Conservation (phyloP, 2,329 filamentous ascomycete genomes). For the Grosmannia penicillata region DNA sequence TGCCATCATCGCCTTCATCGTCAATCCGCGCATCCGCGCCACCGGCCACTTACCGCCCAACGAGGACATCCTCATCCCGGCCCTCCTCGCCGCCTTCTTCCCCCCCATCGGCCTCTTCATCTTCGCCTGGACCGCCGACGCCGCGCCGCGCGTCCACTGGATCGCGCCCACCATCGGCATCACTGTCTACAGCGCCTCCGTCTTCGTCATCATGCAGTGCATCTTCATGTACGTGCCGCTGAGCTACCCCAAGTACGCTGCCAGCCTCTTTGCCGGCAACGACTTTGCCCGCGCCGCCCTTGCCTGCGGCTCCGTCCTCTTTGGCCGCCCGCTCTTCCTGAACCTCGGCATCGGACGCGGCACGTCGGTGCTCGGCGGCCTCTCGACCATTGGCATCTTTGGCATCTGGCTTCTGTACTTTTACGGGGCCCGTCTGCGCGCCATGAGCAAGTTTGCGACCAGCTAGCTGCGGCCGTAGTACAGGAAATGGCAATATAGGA, state of each 20-base stretch:
- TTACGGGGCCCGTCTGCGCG: slow-evolving; percentile 37
- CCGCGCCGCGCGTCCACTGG: slow-evolving; percentile 33
- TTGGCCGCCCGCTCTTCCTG: slow-evolving; percentile 41
- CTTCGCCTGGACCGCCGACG: slow-evolving; percentile 38
- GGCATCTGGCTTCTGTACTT: slow-evolving; percentile 47
- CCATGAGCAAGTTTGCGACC: slow-evolving; percentile 41
- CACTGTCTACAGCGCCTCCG: slow-evolving; percentile 33
- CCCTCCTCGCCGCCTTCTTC: slow-evolving; percentile 34
- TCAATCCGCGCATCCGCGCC: slow-evolving; percentile 33
- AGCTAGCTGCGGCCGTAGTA: not conserved
- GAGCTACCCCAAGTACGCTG: slow-evolving; percentile 40
- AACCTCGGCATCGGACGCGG: slow-evolving; percentile 45
- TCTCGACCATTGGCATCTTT: slow-evolving; percentile 37
- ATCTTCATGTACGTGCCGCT: slow-evolving; percentile 46
- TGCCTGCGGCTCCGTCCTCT: slow-evolving; percentile 45
- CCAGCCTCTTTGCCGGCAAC: slow-evolving; percentile 44
- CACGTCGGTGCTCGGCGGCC: slow-evolving; percentile 38
- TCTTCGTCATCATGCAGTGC: slow-evolving; percentile 43
- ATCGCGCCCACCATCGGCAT: slow-evolving; percentile 43
- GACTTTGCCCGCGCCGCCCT: slow-evolving; percentile 43
- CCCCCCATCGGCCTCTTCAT: slow-evolving; percentile 46
- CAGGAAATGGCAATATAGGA: not conserved
- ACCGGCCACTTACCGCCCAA: slow-evolving; percentile 31
- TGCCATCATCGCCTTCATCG: slow-evolving; percentile 34
- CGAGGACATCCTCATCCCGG: slow-evolving; percentile 40